phyloP scores from a whole-genome alignment of 805 yeast species.

The Vanderwaltozyma verrucispora region DNA sequence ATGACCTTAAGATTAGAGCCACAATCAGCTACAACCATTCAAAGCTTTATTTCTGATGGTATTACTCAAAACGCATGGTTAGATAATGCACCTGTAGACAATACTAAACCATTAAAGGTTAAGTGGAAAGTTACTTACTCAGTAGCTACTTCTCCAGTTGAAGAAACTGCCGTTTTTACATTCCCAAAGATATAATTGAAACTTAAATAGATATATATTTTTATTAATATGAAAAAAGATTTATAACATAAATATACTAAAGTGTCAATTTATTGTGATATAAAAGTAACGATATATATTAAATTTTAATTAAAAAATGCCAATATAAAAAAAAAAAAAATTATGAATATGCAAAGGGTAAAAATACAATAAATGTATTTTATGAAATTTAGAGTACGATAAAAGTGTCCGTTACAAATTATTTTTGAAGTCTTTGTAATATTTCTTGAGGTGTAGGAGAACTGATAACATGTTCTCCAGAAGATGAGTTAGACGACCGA shows the following conservation, averaged over 20 bases:
- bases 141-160: conserved; percentile 37
- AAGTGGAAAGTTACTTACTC: conserved; percentile 64
- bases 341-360: background rate
- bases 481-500: too few relatives aligned
- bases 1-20: conserved; percentile 50
- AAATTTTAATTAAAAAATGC: background rate
- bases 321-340: too few relatives aligned
- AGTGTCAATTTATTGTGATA: background rate
- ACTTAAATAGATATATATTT: background rate
- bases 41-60: conserved; percentile 38
- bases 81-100: conserved; percentile 27
- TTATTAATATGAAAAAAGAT: too few relatives aligned
- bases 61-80: conserved; percentile 39
- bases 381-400: too few relatives aligned
- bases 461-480: conserved; percentile 7
- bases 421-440: conserved; percentile 27
- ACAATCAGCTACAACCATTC: conserved; percentile 46
- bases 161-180: conserved; percentile 48
- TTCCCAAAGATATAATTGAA: conserved; percentile 23
- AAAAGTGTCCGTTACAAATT: conserved; percentile 2
- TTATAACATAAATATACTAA: background rate
- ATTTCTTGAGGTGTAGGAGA: conserved; percentile 29
- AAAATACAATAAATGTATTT: background rate
- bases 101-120: conserved; percentile 41
- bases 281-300: background rate